Conservation (phyloP, 1,284 basidiomycete species). For the Anthracocystis setariae region DNA sequence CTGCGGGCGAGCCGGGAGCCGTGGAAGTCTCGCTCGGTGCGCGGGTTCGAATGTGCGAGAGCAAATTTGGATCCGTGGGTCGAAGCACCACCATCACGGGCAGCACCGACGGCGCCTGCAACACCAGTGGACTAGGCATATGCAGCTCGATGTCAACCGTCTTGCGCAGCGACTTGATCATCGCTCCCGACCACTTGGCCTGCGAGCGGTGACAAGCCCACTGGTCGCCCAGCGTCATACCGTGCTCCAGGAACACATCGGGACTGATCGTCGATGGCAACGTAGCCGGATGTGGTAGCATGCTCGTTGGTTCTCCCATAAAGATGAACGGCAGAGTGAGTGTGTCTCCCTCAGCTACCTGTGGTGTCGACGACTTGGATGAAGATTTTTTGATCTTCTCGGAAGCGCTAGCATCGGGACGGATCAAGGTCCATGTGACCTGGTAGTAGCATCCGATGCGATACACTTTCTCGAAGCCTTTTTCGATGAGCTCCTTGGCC, state of each 20-base stretch:
- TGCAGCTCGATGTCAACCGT: constrained; percentile 58
- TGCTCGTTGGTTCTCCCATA: constrained; percentile 51
- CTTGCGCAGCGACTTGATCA: constrained; percentile 46
- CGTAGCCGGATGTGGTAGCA: constrained; percentile 51
- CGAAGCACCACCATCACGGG: constrained; percentile 59
- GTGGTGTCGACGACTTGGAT: constrained; percentile 30
- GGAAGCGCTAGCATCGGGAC: constrained; percentile 21
- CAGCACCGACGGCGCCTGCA: constrained; percentile 57
- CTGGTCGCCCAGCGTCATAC: constrained; percentile 38
- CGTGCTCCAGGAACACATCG: constrained; percentile 35
- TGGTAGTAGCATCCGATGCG: constrained; percentile 63
- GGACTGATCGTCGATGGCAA: constrained; percentile 49
- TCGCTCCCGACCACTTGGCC: constrained; percentile 57
- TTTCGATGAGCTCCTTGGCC: constrained; percentile 52
- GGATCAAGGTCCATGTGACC: constrained; percentile 52
- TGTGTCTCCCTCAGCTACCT: constrained; percentile 38
- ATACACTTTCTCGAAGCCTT: constrained; percentile 55
- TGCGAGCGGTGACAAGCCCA: constrained; percentile 52
- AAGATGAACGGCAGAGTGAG: constrained; percentile 62
- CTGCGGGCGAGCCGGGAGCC: constrained; percentile 36
- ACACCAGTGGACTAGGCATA: constrained; percentile 37
- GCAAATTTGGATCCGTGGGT: constrained; percentile 54
- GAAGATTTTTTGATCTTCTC: constrained; percentile 31
- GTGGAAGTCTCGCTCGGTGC: constrained; percentile 40
- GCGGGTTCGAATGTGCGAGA: constrained; percentile 35